Percentiles rank a stretch among this genome's conserved stretches.
Conservation (phyloP, 169 alveolate species). For the Cyclospora cayetanensis region DNA sequence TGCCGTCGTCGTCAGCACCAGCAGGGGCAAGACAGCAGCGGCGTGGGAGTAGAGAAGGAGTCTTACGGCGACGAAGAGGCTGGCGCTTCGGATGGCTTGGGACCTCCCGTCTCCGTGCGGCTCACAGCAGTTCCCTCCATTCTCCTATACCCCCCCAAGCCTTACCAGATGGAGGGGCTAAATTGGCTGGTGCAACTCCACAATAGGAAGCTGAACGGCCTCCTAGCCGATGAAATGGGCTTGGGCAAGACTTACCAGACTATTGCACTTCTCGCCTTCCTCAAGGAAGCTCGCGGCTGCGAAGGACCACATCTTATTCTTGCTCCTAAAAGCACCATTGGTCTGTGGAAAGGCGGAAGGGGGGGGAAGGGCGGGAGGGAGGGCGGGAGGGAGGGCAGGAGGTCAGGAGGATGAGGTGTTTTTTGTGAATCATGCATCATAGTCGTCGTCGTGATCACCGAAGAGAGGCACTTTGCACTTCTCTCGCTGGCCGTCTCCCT, state of each 20-base stretch:
- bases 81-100: not conserved
- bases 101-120: not conserved
- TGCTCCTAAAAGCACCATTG: constrained; percentile 95
- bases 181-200: constrained; percentile 92
- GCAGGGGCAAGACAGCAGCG: constrained; percentile 8
- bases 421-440: too few species aligned
- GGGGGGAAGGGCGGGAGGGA: too few species aligned
- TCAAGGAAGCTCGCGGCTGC: constrained; percentile 10
- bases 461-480: too few species aligned
- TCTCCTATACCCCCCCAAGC: constrained; percentile 74
- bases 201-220: constrained; percentile 79
- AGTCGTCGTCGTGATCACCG: too few species aligned
- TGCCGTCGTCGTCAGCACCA: not conserved
- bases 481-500: not conserved
- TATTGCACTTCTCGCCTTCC: constrained; percentile 70
- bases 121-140: constrained; percentile 56
- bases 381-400: too few species aligned
- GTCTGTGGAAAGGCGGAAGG: constrained; percentile 72
- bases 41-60: too few species aligned
- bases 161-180: constrained; percentile 91
- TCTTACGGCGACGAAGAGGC: not conserved
- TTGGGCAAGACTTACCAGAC: constrained; percentile 65
- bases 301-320: constrained; percentile 72
- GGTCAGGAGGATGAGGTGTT: too few species aligned
- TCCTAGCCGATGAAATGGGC: constrained; percentile 78